These are phyloP conservation scores for Flaveria ramosissima DNA, from an alignment of 129 eudicot genomes.

Conservation along the genomic window DNA sequence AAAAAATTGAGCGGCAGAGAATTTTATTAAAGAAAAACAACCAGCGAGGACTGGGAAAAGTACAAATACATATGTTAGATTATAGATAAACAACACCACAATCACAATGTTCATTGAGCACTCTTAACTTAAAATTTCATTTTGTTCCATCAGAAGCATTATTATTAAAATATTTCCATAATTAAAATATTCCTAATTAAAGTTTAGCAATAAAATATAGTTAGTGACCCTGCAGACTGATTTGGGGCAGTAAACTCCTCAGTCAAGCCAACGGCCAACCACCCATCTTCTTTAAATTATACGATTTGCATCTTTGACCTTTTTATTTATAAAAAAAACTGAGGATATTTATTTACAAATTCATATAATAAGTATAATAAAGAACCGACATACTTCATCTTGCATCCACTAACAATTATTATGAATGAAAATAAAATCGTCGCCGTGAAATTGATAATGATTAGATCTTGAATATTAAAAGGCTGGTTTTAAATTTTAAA, in stretches of 20 bases:
- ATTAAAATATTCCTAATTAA: not conserved
- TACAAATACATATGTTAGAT: too few species aligned
- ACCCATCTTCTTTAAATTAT: conserved; percentile 1
- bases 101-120: too few species aligned
- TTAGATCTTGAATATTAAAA: not conserved
- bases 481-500: not conserved
- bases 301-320: conserved; percentile 23
- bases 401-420: not conserved
- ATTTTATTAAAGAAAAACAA: too few species aligned
- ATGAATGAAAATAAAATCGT: not conserved
- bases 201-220: conserved; percentile 7
- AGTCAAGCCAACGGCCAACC: conserved; percentile 33
- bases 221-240: conserved; percentile 24
- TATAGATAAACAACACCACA: too few species aligned
- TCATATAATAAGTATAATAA: not conserved
- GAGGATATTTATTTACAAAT: too few species aligned
- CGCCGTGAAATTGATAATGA: conserved; percentile 1
- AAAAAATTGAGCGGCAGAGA: too few species aligned
- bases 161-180: not conserved
- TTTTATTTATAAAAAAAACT: too few species aligned
- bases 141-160: too few species aligned
- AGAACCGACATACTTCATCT: not conserved
- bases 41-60: too few species aligned
- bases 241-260: conserved; percentile 36
- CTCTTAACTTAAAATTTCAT: too few species aligned